phyloP scores from a whole-genome alignment of 1,284 basidiomycete species.

The Ceratobasidium sp. region DNA sequence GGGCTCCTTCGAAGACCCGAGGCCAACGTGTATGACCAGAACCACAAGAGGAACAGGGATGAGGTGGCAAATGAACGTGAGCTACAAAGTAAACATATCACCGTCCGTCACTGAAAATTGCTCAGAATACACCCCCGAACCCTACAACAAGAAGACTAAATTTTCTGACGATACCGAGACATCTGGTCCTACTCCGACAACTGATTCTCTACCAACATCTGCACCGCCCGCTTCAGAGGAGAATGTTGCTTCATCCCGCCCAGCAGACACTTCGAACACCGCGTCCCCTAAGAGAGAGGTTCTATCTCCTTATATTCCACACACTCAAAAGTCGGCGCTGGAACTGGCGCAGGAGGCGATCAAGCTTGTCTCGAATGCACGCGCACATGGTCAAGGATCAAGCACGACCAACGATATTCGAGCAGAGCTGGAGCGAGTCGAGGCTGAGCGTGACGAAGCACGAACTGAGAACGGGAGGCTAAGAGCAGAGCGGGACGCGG shows the following conservation, averaged over 20 bases:
- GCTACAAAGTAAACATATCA: background rate
- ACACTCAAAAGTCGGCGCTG: slow-evolving; percentile 9
- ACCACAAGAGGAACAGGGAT: slow-evolving; percentile 15
- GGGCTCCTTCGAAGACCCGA: no score
- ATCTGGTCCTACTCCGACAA: background rate
- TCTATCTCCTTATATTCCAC: slow-evolving; percentile 9
- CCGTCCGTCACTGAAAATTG: background rate
- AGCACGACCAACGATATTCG: slow-evolving; percentile 9
- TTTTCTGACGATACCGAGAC: background rate
- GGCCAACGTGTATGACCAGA: background rate
- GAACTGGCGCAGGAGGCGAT: slow-evolving; percentile 12
- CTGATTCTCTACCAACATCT: slow-evolving; percentile 18
- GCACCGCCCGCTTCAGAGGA: background rate
- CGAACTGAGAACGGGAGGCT: slow-evolving; percentile 9
- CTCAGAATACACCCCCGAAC: background rate
- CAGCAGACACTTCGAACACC: background rate
- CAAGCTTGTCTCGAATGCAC: background rate
- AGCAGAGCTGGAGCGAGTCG: slow-evolving; percentile 18
- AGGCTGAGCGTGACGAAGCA: slow-evolving; percentile 21
- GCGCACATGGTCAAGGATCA: background rate
- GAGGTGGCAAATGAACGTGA: slow-evolving; percentile 4
- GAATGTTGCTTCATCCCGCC: background rate
- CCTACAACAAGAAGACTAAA: background rate
- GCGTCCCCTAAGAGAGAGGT: slow-evolving; percentile 6
- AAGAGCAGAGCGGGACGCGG: slow-evolving; percentile 12